phyloP scores from a whole-genome alignment of 2,329 filamentous ascomycete genomes.

The Alternaria postmessia region DNA sequence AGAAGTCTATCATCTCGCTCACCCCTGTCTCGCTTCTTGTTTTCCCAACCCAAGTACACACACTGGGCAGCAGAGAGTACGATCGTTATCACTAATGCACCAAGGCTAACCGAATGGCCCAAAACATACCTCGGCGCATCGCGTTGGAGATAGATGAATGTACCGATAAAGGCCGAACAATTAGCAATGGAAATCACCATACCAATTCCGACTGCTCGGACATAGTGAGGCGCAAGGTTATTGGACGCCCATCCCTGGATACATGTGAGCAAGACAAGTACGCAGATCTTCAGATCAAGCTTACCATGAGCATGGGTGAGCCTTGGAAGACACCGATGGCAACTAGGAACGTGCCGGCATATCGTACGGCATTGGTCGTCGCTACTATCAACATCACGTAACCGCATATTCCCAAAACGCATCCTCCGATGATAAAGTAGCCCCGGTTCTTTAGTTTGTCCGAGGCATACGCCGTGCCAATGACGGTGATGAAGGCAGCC shows the following conservation, averaged over 20 bases:
- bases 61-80: conserved; percentile 32
- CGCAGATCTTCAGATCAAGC: not conserved
- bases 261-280: not conserved
- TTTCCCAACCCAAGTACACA: conserved; percentile 38
- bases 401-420: conserved; percentile 56
- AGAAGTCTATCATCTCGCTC: conserved; percentile 32
- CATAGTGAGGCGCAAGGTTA: conserved; percentile 63
- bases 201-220: conserved; percentile 61
- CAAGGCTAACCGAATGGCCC: conserved; percentile 38
- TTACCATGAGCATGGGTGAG: conserved; percentile 46
- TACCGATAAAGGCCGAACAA: conserved; percentile 59
- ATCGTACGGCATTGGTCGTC: conserved; percentile 45
- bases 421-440: conserved; percentile 61
- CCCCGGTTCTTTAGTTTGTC: conserved; percentile 53
- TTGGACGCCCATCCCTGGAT: conserved; percentile 53
- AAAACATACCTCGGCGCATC: conserved; percentile 48
- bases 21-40: conserved; percentile 34
- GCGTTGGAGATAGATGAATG: conserved; percentile 59
- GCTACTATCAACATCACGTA: conserved; percentile 63
- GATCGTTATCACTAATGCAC: conserved; percentile 34
- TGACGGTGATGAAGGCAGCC: conserved; percentile 46
- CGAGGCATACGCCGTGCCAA: conserved; percentile 54
- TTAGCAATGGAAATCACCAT: conserved; percentile 60
- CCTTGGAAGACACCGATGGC: conserved; percentile 55
- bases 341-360: conserved; percentile 52